Conservation (phyloP, 345 rosid genomes). For the Eucalyptus rudis region DNA sequence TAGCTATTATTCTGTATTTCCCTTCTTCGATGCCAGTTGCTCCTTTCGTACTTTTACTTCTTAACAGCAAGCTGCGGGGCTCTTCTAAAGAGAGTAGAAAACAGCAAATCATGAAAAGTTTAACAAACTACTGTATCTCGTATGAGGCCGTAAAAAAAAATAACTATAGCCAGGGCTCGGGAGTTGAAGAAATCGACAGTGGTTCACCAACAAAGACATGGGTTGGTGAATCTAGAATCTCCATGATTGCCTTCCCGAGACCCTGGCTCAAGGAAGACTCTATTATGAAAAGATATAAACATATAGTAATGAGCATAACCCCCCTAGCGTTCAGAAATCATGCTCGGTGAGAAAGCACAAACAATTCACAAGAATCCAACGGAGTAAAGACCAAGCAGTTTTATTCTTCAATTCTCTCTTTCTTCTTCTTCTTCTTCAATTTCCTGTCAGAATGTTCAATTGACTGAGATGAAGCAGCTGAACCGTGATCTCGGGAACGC, state of each 20-base stretch:
- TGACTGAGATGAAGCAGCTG: constrained; percentile 16
- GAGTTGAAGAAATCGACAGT: not conserved
- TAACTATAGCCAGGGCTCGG: not conserved
- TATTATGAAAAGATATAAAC: not conserved
- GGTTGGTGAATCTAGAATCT: not conserved
- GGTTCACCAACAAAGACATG: not conserved
- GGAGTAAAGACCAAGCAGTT: not conserved
- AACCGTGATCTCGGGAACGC: not conserved
- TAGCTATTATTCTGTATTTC: not conserved
- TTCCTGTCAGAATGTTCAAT: constrained; percentile 4
- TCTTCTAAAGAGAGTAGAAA: not conserved
- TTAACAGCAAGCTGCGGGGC: not conserved
- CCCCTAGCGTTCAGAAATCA: not conserved
- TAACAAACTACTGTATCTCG: not conserved
- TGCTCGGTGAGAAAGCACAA: not conserved
- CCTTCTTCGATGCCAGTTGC: not conserved
- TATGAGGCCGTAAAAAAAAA: not conserved
- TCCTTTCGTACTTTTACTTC: not conserved
- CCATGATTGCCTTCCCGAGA: not conserved
- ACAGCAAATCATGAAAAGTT: not conserved
- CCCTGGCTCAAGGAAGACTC: not conserved
- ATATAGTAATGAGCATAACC: not conserved
- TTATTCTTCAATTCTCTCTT: not conserved
- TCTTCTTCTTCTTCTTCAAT: constrained; percentile 16
- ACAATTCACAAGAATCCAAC: not conserved